Percentiles rank a stretch among this genome's conserved stretches.
phyloP scores from a whole-genome alignment of 768 basidiomycete species.

The Tubosaeta sp. region DNA sequence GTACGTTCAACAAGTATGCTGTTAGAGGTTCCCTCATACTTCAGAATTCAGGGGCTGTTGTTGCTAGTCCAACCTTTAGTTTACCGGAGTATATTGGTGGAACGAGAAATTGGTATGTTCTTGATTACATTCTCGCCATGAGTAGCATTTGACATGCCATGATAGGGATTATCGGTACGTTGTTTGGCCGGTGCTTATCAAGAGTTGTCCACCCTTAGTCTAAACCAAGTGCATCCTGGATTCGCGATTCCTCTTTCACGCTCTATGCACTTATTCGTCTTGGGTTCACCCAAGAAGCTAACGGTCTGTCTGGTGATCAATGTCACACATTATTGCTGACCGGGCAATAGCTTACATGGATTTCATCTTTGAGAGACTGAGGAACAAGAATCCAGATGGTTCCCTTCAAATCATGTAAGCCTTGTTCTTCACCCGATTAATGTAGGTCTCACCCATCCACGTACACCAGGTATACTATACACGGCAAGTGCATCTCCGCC shows the following conservation, averaged over 20 bases:
- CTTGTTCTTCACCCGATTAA: background rate
- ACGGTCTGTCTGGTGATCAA: constrained; percentile 44
- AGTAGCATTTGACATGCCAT: background rate
- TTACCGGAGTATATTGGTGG: constrained; percentile 91
- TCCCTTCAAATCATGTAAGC: constrained; percentile 87
- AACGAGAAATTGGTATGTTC: constrained; percentile 75
- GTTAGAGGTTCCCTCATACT: background rate
- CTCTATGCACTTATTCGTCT: constrained; percentile 91
- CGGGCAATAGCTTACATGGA: constrained; percentile 70
- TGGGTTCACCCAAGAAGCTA: constrained; percentile 91
- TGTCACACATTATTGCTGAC: background rate
- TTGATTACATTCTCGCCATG: background rate
- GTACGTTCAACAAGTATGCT: constrained; percentile 27
- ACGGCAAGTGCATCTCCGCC: constrained; percentile 45
- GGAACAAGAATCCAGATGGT: constrained; percentile 83
- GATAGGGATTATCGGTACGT: constrained; percentile 62
- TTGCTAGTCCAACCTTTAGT: constrained; percentile 94
- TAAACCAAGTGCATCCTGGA: constrained; percentile 67
- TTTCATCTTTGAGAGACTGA: constrained; percentile 81
- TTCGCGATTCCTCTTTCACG: constrained; percentile 95
- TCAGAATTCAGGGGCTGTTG: constrained; percentile 66
- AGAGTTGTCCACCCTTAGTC: background rate
- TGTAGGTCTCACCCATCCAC: background rate
- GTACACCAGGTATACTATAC: constrained; percentile 69
- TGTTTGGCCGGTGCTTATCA: background rate